A percentile compares a stretch with the other conserved stretches of the same genome.
Conservation (phyloP, 1,284 basidiomycete genomes). For the Trichosporon inkin region DNA sequence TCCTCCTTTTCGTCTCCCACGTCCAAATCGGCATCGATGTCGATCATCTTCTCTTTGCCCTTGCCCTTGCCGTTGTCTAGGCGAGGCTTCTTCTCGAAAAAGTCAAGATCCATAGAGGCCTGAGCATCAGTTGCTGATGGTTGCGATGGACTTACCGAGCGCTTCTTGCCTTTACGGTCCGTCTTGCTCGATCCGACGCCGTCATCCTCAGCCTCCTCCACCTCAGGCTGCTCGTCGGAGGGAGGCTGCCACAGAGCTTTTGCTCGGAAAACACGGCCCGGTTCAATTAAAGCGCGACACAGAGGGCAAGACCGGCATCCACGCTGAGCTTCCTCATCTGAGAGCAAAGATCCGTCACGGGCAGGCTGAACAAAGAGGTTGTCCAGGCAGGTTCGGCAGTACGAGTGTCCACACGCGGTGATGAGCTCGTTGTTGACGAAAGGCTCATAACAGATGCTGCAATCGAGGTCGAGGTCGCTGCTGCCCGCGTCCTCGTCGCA, state of each 20-base stretch:
- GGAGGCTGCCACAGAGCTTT: slow-evolving; percentile 38
- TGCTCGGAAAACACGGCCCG: slow-evolving; percentile 35
- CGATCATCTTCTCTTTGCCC: slow-evolving; percentile 10
- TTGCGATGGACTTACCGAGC: slow-evolving; percentile 24
- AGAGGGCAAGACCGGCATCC: slow-evolving; percentile 43
- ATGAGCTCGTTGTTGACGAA: slow-evolving; percentile 36
- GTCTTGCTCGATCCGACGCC: not conserved
- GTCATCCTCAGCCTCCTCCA: slow-evolving; percentile 11
- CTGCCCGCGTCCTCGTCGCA: slow-evolving; percentile 11
- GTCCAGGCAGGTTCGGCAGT: slow-evolving; percentile 41
- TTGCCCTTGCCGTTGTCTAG: slow-evolving; percentile 15
- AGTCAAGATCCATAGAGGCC: not conserved
- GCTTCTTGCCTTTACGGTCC: slow-evolving; percentile 36
- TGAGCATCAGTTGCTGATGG: not conserved
- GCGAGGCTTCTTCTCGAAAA: slow-evolving; percentile 16
- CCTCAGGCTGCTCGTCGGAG: slow-evolving; percentile 16
- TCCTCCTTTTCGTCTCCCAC: slow-evolving; percentile 12
- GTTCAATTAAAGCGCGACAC: slow-evolving; percentile 39
- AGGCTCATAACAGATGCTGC: slow-evolving; percentile 42
- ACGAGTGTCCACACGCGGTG: slow-evolving; percentile 44
- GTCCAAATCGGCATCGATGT: slow-evolving; percentile 7
- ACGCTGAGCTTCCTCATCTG: slow-evolving; percentile 30
- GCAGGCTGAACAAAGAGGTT: slow-evolving; percentile 34
- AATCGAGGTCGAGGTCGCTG: slow-evolving; percentile 24
- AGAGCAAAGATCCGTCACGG: slow-evolving; percentile 25